phyloP scores from a whole-genome alignment of 805 yeast species.

The Suhomyces tanzawaensis region DNA sequence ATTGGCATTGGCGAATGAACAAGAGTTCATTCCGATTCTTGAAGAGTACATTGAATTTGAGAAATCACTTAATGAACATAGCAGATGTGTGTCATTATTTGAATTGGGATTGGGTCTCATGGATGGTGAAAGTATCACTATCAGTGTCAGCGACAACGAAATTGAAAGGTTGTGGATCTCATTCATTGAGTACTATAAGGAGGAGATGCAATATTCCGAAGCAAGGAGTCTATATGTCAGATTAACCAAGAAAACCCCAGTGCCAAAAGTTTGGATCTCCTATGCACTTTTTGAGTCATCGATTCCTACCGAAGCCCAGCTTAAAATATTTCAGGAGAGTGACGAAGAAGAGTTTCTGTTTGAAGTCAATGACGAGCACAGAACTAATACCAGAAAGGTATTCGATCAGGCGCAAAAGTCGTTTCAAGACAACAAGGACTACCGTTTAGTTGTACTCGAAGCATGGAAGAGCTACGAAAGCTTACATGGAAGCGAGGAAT shows the following conservation, averaged over 20 bases:
- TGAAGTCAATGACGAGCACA: slow-evolving; percentile 50
- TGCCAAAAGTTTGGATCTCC: slow-evolving; percentile 55
- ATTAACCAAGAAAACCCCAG: slow-evolving; percentile 29
- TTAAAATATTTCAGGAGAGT: slow-evolving; percentile 30
- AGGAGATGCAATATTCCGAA: slow-evolving; percentile 52
- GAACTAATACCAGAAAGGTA: slow-evolving; percentile 48
- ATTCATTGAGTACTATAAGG: slow-evolving; percentile 59
- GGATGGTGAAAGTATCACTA: slow-evolving; percentile 12
- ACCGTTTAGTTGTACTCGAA: slow-evolving; percentile 54
- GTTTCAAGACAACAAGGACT: slow-evolving; percentile 42
- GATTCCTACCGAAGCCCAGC: slow-evolving; percentile 55
- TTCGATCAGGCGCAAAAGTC: slow-evolving; percentile 53
- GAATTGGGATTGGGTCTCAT: slow-evolving; percentile 45
- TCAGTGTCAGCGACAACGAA: slow-evolving; percentile 21
- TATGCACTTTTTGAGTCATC: slow-evolving; percentile 71
- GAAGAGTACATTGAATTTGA: slow-evolving; percentile 68
- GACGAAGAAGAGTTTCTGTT: slow-evolving; percentile 52
- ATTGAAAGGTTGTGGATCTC: slow-evolving; percentile 23
- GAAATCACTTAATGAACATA: slow-evolving; percentile 60
- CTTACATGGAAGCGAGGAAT: slow-evolving; percentile 51
- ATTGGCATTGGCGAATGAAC: slow-evolving; percentile 14
- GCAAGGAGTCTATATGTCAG: slow-evolving; percentile 53
- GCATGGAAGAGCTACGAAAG: slow-evolving; percentile 65
- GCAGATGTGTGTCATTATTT: slow-evolving; percentile 63
- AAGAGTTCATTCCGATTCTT: slow-evolving; percentile 43